A percentile compares a stretch with the other conserved stretches of the same genome.
phyloP scores from a whole-genome alignment of 192 early-diverging fungal species.

The Mortierella alpina region DNA sequence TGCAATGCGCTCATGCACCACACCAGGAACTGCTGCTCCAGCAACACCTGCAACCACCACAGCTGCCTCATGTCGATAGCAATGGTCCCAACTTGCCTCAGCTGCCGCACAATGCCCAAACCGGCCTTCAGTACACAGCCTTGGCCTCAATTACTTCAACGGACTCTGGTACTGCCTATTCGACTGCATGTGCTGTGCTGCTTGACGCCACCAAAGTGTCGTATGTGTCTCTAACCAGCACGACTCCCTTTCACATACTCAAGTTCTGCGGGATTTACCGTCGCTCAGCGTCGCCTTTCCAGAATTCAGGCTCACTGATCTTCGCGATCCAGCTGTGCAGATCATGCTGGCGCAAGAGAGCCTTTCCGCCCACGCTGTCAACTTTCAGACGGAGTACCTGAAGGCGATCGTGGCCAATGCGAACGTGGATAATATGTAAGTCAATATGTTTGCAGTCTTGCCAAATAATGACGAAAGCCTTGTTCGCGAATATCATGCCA shows the following conservation, averaged over 20 bases:
- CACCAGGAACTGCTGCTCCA: too few relatives aligned
- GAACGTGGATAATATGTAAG: conserved; percentile 29
- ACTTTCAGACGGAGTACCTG: conserved; percentile 25
- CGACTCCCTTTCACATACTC: neutral
- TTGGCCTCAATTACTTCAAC: conserved; percentile 32
- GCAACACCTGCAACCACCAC: too few relatives aligned
- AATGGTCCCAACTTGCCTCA: neutral
- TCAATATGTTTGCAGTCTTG: neutral
- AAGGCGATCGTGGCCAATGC: conserved; percentile 16
- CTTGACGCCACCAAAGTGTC: too few relatives aligned
- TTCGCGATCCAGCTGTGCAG: neutral
- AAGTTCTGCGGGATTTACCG: conserved; percentile 38
- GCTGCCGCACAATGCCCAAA: conserved; percentile 19
- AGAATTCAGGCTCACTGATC: conserved; percentile 20
- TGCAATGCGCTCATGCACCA: too few relatives aligned
- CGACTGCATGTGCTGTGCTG: neutral
- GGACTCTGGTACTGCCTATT: conserved; percentile 19
- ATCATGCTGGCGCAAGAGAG: neutral
- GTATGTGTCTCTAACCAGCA: neutral
- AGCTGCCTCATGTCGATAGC: too few relatives aligned
- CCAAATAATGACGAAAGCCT: neutral
- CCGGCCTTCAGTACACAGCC: conserved; percentile 36
- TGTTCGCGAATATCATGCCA: neutral
- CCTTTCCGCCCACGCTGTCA: neutral
- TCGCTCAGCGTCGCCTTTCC: conserved; percentile 23